Evolutionary conservation across 1,139 yeast genomes (phyloP), one percentile per base, ranked within the genome.

Genomic region (Debaryomycetaceae sp.): DNA sequence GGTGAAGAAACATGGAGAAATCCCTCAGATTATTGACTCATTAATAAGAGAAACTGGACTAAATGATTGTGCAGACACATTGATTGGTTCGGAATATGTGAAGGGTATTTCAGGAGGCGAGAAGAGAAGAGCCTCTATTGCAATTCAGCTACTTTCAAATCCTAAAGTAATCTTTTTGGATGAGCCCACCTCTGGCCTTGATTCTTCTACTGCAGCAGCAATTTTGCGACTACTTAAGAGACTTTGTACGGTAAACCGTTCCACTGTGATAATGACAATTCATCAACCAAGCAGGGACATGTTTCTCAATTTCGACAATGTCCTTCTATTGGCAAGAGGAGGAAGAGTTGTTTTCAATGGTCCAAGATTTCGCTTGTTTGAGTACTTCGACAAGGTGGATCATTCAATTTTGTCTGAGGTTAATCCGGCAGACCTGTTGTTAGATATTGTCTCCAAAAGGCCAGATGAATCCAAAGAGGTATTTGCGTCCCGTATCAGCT

Each of bases 101-200:
- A 39, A 39, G 22, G 41, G 41, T 28, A 31, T 39, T 9, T 39
- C 41, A 14, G 35, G 38, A n/a, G 41, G 41, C 14, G 35, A 35
- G 11, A 39, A 32, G 18, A 31, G 36, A 70, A 78, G 94, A 58
- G 70, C 87, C 50, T 77, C 86, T 17, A 81, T 82, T 61, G 88
- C 95, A 49, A 94, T 88, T 42, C 96, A 88, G 56, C 68, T 88
- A 43, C 94, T 88, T 34, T 95, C 96, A 18, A 87, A 85, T 59
- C 96, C 96, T 5, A 82, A 83, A 49, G 70, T 88, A 42, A 67
- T 88, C 46, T 88, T 88, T 64, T 73, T 88, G 55, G 96, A 88
- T 65, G 96, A 88, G 60, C 96, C 96, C 7, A 88, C 96, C 17
- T 87, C 96, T 5, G 96, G 96, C 56, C 72, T 88, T 50, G 96